Conservation (phyloP, 306 rosid species). For the Prunus mume region DNA sequence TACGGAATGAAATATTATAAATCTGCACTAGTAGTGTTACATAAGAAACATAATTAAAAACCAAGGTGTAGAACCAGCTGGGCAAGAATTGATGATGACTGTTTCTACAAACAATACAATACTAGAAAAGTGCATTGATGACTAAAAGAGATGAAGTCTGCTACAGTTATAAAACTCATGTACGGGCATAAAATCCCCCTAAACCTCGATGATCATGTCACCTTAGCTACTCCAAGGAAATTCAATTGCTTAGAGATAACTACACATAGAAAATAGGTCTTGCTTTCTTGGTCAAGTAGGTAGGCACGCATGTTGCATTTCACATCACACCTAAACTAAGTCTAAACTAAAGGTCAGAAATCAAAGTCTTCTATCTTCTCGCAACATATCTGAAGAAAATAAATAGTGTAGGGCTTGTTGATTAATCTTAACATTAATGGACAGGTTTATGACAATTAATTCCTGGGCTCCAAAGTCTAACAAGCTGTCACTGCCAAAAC, state of each 20-base stretch:
- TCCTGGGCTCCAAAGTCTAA: background rate
- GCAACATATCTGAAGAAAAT: background rate
- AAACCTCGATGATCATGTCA: too few species aligned
- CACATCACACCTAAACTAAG: background rate
- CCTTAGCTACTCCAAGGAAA: too few species aligned
- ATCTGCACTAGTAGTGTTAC: too few species aligned
- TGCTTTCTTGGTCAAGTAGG: too few species aligned
- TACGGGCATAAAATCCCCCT: too few species aligned
- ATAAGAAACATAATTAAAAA: too few species aligned
- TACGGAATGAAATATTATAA: background rate
- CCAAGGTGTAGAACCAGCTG: background rate
- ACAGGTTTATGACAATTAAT: background rate
- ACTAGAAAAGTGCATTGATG: background rate
- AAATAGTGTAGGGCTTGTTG: background rate
- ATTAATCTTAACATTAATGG: background rate
- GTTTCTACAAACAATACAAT: background rate
- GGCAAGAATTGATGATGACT: constrained; percentile 6
- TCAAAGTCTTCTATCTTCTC: background rate
- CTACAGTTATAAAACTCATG: too few species aligned
- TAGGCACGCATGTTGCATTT: background rate
- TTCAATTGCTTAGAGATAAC: too few species aligned
- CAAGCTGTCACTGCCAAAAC: background rate
- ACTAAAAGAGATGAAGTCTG: too few species aligned
- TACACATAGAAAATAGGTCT: too few species aligned
- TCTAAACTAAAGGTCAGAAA: background rate